phyloP scores from a whole-genome alignment of 805 yeast species.

The Teunomyces pallodes region DNA sequence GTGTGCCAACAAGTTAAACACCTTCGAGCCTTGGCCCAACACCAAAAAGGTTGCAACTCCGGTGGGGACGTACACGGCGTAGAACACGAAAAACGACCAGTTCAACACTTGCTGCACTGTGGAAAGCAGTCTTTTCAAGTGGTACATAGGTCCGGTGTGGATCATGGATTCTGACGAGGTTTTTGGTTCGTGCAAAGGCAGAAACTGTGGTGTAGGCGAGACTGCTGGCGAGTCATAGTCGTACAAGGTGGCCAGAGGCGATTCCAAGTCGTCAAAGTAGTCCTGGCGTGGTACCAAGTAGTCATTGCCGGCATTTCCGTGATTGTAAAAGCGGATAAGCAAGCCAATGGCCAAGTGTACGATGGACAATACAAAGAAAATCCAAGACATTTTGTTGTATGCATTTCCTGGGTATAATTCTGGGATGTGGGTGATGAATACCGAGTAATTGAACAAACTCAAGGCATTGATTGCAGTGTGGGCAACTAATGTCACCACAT shows the following conservation, averaged over 20 bases:
- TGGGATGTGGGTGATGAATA: constrained; percentile 60
- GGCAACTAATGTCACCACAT: constrained; percentile 21
- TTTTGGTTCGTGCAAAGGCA: neutral
- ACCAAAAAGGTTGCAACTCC: constrained; percentile 65
- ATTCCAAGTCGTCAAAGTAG: constrained; percentile 12
- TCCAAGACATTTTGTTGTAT: constrained; percentile 63
- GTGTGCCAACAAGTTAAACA: constrained; percentile 88
- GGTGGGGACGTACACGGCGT: constrained; percentile 55
- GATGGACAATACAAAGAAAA: constrained; percentile 51
- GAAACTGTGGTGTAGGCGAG: neutral
- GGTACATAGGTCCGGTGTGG: neutral
- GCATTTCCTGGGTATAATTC: constrained; percentile 73
- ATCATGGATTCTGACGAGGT: neutral
- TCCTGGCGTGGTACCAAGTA: constrained; percentile 13
- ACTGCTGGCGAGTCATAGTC: neutral
- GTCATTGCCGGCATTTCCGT: constrained; percentile 10
- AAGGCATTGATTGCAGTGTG: constrained; percentile 47
- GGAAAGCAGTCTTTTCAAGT: neutral
- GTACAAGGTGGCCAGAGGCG: constrained; percentile 11
- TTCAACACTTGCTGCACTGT: constrained; percentile 33
- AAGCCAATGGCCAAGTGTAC: constrained; percentile 57
- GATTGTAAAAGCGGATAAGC: constrained; percentile 27
- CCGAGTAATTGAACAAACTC: constrained; percentile 53
- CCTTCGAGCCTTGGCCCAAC: constrained; percentile 63
- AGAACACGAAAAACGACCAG: constrained; percentile 62